A percentile compares a stretch with the other conserved stretches of the same genome.
These are phyloP conservation scores for Rhizopus microsporus DNA, from an alignment of 371 early-diverging fungal species.

Conservation along the genomic window DNA sequence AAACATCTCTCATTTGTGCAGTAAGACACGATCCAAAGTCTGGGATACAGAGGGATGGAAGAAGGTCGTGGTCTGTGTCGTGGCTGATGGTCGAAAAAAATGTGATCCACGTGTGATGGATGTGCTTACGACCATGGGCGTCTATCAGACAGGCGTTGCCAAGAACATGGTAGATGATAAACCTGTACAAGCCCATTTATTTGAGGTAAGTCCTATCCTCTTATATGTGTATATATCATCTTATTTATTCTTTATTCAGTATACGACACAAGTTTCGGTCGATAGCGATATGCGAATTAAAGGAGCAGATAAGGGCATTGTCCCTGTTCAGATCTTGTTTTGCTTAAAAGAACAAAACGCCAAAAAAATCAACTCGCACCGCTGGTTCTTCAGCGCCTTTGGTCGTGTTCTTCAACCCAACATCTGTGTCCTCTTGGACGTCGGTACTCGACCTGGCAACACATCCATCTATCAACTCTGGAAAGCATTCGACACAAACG, in stretches of 20 bases:
- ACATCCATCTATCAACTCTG: constrained; percentile 69
- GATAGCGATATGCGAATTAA: constrained; percentile 66
- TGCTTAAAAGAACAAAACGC: constrained; percentile 87
- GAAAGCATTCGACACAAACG: constrained; percentile 66
- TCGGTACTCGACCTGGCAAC: constrained; percentile 67
- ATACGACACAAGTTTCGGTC: constrained; percentile 83
- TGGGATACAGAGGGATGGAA: constrained; percentile 84
- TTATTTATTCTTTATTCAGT: constrained; percentile 27
- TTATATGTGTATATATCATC: background rate
- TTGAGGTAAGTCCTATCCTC: constrained; percentile 51
- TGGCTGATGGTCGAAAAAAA: constrained; percentile 82
- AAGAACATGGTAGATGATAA: constrained; percentile 61
- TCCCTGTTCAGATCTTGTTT: constrained; percentile 81
- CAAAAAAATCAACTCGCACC: constrained; percentile 87
- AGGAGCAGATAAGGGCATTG: constrained; percentile 65
- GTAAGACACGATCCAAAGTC: constrained; percentile 54
- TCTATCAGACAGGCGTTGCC: constrained; percentile 73
- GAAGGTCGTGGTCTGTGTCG: constrained; percentile 82
- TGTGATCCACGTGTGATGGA: constrained; percentile 58
- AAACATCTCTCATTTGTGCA: constrained; percentile 77
- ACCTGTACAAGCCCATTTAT: constrained; percentile 73
- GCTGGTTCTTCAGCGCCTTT: constrained; percentile 88
- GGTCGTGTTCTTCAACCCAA: constrained; percentile 68
- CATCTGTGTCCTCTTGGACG: constrained; percentile 78
- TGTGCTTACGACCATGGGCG: constrained; percentile 67